Evolutionary conservation across 202 grass and related monocot species (phyloP).

Genomic region (Tripidium arundinaceum): DNA sequence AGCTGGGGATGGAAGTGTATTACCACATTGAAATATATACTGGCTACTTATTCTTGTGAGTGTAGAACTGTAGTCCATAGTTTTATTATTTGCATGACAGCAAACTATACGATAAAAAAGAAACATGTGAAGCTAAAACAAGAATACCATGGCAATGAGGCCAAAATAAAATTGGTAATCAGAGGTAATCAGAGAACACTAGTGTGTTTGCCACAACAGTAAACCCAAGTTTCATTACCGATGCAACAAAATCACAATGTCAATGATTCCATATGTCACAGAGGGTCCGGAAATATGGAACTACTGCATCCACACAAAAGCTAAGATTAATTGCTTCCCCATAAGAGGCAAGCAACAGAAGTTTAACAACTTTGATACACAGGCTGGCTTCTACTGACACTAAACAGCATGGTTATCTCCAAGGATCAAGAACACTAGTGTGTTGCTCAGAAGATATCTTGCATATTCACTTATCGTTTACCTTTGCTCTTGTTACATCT

Average conservation of each 20-base stretch:
- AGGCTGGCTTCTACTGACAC: neutral
- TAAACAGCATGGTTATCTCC: neutral
- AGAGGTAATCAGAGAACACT: neutral
- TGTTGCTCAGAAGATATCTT: neutral
- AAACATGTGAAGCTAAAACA: neutral
- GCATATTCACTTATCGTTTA: constrained; percentile 3
- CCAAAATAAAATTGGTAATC: neutral
- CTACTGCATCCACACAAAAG: neutral
- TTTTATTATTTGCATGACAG: neutral
- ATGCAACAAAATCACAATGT: neutral
- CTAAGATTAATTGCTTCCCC: neutral
- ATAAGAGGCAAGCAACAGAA: neutral
- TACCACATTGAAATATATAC: neutral
- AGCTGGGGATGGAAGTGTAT: neutral
- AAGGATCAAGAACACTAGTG: neutral
- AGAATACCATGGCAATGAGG: neutral
- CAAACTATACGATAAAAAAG: neutral
- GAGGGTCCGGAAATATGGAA: neutral
- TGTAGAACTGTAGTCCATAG: neutral
- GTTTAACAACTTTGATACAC: neutral
- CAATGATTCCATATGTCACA: neutral
- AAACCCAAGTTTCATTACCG: neutral
- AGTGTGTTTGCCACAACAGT: neutral
- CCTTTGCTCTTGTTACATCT: neutral
- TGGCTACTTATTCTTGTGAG: neutral